A percentile compares a stretch with the other conserved stretches of the same genome.
Evolutionary conservation across 2,329 filamentous ascomycete genomes (phyloP).

Genomic region (Corinectria fuckeliana): DNA sequence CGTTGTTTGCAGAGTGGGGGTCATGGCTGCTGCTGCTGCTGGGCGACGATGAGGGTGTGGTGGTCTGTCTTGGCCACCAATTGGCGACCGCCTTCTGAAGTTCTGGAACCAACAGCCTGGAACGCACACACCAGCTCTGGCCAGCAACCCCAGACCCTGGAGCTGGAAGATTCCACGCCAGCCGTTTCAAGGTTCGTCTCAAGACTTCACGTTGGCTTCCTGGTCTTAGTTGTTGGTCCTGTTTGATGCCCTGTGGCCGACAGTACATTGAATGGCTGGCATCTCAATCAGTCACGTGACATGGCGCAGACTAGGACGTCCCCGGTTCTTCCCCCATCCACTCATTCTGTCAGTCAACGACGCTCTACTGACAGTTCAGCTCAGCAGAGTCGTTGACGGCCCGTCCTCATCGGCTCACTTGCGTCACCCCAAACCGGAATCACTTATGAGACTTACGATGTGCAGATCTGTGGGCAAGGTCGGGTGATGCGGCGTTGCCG

Average conservation of each 20-base stretch:
- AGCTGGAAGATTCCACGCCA: conserved; percentile 1
- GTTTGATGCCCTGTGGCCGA: neutral
- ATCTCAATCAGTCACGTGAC: conserved; percentile 4
- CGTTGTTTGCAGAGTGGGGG: neutral
- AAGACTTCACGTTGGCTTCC: neutral
- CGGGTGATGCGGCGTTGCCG: neutral
- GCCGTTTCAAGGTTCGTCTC: conserved; percentile 5
- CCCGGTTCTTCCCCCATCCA: neutral
- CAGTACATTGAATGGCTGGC: neutral
- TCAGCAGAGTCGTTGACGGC: neutral
- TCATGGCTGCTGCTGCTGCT: neutral
- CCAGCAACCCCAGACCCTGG: neutral
- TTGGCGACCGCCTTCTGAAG: no score
- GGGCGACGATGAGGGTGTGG: neutral
- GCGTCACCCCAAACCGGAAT: neutral
- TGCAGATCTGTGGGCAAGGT: neutral
- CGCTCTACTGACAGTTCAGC: neutral
- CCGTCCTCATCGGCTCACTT: conserved; percentile 1
- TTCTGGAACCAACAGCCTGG: neutral
- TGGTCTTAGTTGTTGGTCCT: neutral
- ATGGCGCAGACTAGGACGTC: neutral
- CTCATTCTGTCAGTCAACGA: neutral
- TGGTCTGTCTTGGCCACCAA: no score
- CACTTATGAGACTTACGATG: neutral
- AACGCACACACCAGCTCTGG: neutral